Evolutionary conservation across 805 yeast genomes (phyloP), one percentile per base, ranked within the genome.

Genomic region (Candida suzukii): DNA sequence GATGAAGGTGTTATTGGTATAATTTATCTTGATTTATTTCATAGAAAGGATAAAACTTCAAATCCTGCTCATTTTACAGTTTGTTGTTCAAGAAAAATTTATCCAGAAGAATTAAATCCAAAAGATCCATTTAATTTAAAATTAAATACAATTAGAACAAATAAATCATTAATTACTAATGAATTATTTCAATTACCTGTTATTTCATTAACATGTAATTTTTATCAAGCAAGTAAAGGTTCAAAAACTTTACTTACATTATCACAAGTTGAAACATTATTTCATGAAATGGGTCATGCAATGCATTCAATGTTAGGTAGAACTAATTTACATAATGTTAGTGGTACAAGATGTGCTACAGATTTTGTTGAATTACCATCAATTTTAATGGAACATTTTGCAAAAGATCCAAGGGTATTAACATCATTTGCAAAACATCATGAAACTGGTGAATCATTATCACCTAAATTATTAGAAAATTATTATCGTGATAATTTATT

Each of bases 241-340:
- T 9, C 45, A 6, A 73, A 76, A 19, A 80, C 90, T 25, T 64
- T 85, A 17, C 62, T 91, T 31, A 69, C 81, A 12, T 68, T 86
- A 43, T 75, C 72, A 43, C 98, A 93, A 53, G 88, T 91, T 18
- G 96, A 91, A 52, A 93, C 99, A 0, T 66, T 93, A 17, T 93
- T 93, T 66, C 99, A 93, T 62, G 99, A 93, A 63, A 88, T 93
- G 96, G 99, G 99, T 1, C 99, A 93, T 61, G 98, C 98, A 1
- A 84, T 93, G 77, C 99, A 93, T 60, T 87, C 97, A 3, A 91
- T 93, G 96, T 65, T 93, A 18, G 99, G 98, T 0, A 73, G 91
- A 46, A 93, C 99, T 0, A 71, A 81, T 34, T 64, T 91, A 40
- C 99, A 93, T 58, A 93, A 88, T 58, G 83, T 91, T 9, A 81